Percentiles rank a stretch among this genome's conserved stretches.
Conservation (phyloP, 2,329 filamentous ascomycete genomes). For the Penicillium janthinellum region DNA sequence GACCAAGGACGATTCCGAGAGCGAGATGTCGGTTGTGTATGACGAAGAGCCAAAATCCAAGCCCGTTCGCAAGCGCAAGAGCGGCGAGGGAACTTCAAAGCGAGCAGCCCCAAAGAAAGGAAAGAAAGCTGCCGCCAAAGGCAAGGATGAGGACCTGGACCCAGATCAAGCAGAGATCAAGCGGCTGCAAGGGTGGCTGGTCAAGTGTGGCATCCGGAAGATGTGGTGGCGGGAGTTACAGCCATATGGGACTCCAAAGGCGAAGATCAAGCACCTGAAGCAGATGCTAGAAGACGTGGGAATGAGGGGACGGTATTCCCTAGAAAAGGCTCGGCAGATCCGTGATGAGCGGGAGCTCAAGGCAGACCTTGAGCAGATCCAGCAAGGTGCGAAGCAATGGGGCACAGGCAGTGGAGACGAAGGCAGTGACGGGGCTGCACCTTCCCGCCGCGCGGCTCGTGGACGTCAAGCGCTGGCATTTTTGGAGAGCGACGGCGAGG, state of each 20-base stretch:
- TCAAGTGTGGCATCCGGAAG: conserved; percentile 90
- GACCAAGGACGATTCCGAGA: conserved; percentile 58
- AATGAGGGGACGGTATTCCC: conserved; percentile 86
- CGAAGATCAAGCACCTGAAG: conserved; percentile 81
- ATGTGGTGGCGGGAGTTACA: conserved; percentile 87
- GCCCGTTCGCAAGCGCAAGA: conserved; percentile 56
- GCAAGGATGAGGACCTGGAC: conserved; percentile 53
- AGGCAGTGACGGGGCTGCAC: conserved; percentile 39
- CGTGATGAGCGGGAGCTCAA: conserved; percentile 82
- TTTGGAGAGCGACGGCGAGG: conserved; percentile 69
- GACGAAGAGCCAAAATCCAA: conserved; percentile 70
- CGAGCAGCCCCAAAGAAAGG: conserved; percentile 32
- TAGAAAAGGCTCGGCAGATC: conserved; percentile 81
- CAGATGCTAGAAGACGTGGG: conserved; percentile 77
- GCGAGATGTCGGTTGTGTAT: conserved; percentile 73
- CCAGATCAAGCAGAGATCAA: conserved; percentile 81
- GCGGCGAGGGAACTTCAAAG: conserved; percentile 27
- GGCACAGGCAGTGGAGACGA: conserved; percentile 57
- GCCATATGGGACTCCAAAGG: conserved; percentile 69
- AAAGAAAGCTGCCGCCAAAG: conserved; percentile 38
- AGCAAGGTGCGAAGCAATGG: conserved; percentile 79
- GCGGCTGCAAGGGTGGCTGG: conserved; percentile 78
- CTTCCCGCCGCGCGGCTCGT: conserved; percentile 42
- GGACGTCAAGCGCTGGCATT: conserved; percentile 57
- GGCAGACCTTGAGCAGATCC: conserved; percentile 80